phyloP scores from a whole-genome alignment of 2,329 filamentous ascomycete species.

The Calonectria montana region DNA sequence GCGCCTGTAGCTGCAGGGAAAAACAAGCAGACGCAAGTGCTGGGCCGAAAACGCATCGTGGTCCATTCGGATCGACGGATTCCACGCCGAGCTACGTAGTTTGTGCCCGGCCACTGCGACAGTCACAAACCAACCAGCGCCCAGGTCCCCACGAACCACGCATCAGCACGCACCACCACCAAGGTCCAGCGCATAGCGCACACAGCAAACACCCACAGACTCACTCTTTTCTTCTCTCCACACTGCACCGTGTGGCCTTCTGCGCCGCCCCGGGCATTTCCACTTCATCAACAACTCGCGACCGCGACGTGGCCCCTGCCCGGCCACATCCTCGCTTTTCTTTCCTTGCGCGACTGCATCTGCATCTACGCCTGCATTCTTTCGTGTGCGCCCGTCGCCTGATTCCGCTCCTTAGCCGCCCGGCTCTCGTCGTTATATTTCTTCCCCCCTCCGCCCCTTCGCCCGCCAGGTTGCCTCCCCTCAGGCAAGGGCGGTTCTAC shows the following conservation, averaged over 20 bases:
- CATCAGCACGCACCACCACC: conserved; percentile 2
- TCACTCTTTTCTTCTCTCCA: conserved; percentile 1
- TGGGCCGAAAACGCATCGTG: not conserved
- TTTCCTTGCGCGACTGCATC: not conserved
- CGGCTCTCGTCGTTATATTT: conserved; percentile 4
- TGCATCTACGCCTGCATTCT: not conserved
- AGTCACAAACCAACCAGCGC: not conserved
- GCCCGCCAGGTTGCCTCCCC: conserved; percentile 21
- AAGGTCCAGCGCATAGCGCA: not conserved
- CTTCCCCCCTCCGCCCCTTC: conserved; percentile 6
- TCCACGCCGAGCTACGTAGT: not conserved
- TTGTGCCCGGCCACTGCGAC: not conserved
- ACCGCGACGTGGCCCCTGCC: conserved; percentile 42
- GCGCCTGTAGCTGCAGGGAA: not conserved
- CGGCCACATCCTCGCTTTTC: conserved; percentile 19
- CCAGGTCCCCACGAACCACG: conserved; percentile 7
- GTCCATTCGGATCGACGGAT: not conserved
- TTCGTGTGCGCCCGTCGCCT: conserved; percentile 3
- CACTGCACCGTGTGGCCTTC: conserved; percentile 5
- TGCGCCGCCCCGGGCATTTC: conserved; percentile 3
- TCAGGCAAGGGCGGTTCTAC: conserved; percentile 17
- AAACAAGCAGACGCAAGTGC: not conserved
- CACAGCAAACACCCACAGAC: conserved; percentile 18
- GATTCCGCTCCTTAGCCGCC: not conserved
- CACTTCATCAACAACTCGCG: conserved; percentile 22